These are phyloP conservation scores for Nematodospora valgi DNA, from an alignment of 805 yeast genomes.

Conservation along the genomic window DNA sequence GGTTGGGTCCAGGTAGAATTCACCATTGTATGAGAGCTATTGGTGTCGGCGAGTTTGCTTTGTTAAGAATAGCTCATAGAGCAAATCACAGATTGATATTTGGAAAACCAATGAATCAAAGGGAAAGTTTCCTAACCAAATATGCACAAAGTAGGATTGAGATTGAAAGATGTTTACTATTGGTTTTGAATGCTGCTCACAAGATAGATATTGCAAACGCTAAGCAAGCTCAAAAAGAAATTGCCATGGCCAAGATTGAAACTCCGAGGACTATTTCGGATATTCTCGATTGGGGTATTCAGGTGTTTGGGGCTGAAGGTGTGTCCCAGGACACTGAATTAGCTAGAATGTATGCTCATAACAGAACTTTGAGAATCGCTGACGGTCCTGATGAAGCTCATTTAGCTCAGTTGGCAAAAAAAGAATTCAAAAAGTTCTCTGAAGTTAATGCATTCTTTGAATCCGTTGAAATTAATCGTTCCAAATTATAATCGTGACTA, in stretches of 20 bases:
- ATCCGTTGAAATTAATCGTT: conserved; percentile 15
- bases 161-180: conserved; percentile 49
- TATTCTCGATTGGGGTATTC: conserved; percentile 60
- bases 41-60: conserved; percentile 59
- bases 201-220: conserved; percentile 52
- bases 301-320: conserved; percentile 64
- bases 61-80: conserved; percentile 45
- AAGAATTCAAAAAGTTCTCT: conserved; percentile 37
- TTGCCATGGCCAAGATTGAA: conserved; percentile 61
- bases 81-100: conserved; percentile 52
- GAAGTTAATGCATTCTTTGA: conserved; percentile 35
- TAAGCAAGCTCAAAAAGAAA: conserved; percentile 53
- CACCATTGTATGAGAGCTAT: conserved; percentile 67
- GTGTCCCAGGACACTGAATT: conserved; percentile 59
- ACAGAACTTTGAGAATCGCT: conserved; percentile 58
- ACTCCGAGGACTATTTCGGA: conserved; percentile 54
- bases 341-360: conserved; percentile 48
- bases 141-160: conserved; percentile 54
- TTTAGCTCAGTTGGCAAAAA: conserved; percentile 51
- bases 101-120: conserved; percentile 46
- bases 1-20: conserved; percentile 68
- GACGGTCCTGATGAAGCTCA: conserved; percentile 74
- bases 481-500: conserved; percentile 6
- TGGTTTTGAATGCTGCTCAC: conserved; percentile 60
- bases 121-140: conserved; percentile 48